Evolutionary conservation across 441 rosid species (phyloP), one percentile per base, ranked within the genome.

Genomic region (Populus hybrid): DNA sequence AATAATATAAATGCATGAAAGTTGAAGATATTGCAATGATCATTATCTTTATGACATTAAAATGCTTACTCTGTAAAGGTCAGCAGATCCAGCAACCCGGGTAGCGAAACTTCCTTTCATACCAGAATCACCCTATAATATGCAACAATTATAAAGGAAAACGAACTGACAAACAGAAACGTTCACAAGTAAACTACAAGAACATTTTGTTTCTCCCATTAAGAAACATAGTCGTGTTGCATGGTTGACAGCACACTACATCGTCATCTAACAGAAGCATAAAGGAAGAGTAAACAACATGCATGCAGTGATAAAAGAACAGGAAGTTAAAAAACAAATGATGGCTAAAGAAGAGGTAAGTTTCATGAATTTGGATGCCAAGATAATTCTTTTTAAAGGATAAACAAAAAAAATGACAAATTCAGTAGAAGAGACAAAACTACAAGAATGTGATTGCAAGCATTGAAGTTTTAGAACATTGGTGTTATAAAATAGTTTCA

Each of bases 91-190:
- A 75, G 99, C 73, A 61, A 94, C 83, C 71, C 97, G 94, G 80
- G 97, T 94, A 38, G 98, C 97, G 57, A 95, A 91, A 80, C 78
- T 84, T 81, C 97, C 98, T 85, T 94, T 94, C 97, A 90, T 88
- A 35, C 97, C 98, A 84, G 84, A 68, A 78, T 95, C 99, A 78
- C 99, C 99, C 99, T 95, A 68, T 42, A 81, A 24, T 67, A 72
- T n/a, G 66, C 12, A 67, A 74, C 79, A 35, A 78, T 26, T 38
- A 67, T 35, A 69, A 21, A 36, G 72, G 28, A 61, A 20, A 14
- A 69, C 70, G 61, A 75, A 1, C n/a, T 53, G 61, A 18, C 8
- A 53, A 77, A 80, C 30, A 67, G 35, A 71, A 63, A 72, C 24
- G 57, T 67, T 73, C 34, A 71, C 46, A 30, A 34, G 65, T 26